Conservation (phyloP, 2,329 filamentous ascomycete species). For the Coccinonectria pachysandricola region DNA sequence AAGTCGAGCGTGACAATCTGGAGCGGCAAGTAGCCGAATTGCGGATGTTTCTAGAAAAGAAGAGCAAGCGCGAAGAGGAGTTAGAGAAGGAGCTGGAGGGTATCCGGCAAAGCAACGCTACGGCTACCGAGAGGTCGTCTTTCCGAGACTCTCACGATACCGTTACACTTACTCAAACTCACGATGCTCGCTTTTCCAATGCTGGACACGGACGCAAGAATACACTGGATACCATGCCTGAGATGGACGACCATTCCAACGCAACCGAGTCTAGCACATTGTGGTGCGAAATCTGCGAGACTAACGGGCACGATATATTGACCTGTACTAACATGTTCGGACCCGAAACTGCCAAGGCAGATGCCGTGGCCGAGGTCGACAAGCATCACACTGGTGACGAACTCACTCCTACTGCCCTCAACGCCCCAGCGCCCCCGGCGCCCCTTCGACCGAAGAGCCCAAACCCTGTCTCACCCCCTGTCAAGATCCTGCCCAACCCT, state of each 20-base stretch:
- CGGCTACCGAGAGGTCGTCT: constrained; percentile 40
- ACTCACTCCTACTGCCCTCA: constrained; percentile 35
- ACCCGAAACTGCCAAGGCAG: constrained; percentile 27
- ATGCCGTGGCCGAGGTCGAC: constrained; percentile 24
- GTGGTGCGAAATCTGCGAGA: constrained; percentile 96
- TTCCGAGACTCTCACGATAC: constrained; percentile 58
- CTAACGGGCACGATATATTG: constrained; percentile 82
- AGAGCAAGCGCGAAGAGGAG: constrained; percentile 68
- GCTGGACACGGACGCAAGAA: constrained; percentile 37
- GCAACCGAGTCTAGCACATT: constrained; percentile 63
- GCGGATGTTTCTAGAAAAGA: constrained; percentile 61
- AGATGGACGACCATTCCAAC: constrained; percentile 59
- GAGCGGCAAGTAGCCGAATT: constrained; percentile 75
- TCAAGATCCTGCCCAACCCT: constrained; percentile 46
- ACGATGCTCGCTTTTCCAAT: constrained; percentile 36
- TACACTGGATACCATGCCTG: constrained; percentile 58
- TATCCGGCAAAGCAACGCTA: constrained; percentile 39
- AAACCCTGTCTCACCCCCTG: constrained; percentile 25
- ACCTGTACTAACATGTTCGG: constrained; percentile 88
- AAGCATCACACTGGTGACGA: constrained; percentile 31
- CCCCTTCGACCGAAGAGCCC: constrained; percentile 38
- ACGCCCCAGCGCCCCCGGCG: constrained; percentile 45
- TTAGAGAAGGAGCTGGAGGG: constrained; percentile 71
- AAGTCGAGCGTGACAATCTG: constrained; percentile 48
- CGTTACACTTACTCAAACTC: constrained; percentile 45